A percentile compares a stretch with the other conserved stretches of the same genome.
These are phyloP conservation scores for Boechera stricta DNA, from an alignment of 345 rosid species.

Conservation along the genomic window DNA sequence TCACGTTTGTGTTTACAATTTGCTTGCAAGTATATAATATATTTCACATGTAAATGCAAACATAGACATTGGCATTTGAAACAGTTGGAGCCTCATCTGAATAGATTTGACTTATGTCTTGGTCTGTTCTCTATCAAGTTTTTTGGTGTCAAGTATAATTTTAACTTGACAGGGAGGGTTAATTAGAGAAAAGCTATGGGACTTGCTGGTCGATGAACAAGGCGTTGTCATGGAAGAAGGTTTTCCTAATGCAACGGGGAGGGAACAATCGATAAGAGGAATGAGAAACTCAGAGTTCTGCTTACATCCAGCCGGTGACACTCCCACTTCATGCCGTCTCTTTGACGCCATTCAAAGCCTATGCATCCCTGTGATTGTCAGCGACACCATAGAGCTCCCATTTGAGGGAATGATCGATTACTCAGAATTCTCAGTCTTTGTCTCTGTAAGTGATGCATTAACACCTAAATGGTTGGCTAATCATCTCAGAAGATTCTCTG, in stretches of 20 bases:
- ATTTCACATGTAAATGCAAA: too few relatives aligned
- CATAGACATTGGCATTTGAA: too few relatives aligned
- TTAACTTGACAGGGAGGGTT: slow-evolving; percentile 67
- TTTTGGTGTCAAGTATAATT: not conserved
- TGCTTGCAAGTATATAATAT: too few relatives aligned
- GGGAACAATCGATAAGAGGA: slow-evolving; percentile 82
- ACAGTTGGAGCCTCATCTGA: not conserved
- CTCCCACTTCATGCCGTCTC: slow-evolving; percentile 95
- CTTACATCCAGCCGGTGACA: slow-evolving; percentile 96
- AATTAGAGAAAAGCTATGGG: slow-evolving; percentile 88
- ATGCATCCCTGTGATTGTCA: slow-evolving; percentile 88
- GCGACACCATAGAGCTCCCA: slow-evolving; percentile 89
- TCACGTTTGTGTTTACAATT: too few relatives aligned
- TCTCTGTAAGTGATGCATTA: slow-evolving; percentile 74
- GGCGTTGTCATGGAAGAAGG: slow-evolving; percentile 91
- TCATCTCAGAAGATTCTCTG: slow-evolving; percentile 65
- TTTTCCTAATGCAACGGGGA: slow-evolving; percentile 94
- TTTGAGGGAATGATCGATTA: slow-evolving; percentile 88
- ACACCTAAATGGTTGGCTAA: slow-evolving; percentile 69
- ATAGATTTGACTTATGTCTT: not conserved
- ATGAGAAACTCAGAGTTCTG: slow-evolving; percentile 95
- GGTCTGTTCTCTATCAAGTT: not conserved
- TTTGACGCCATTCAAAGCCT: slow-evolving; percentile 97
- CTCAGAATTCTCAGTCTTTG: slow-evolving; percentile 75
- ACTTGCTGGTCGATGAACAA: slow-evolving; percentile 63